These are phyloP conservation scores for Coemansia sp. DNA, from an alignment of 371 early-diverging fungal species.

Conservation along the genomic window DNA sequence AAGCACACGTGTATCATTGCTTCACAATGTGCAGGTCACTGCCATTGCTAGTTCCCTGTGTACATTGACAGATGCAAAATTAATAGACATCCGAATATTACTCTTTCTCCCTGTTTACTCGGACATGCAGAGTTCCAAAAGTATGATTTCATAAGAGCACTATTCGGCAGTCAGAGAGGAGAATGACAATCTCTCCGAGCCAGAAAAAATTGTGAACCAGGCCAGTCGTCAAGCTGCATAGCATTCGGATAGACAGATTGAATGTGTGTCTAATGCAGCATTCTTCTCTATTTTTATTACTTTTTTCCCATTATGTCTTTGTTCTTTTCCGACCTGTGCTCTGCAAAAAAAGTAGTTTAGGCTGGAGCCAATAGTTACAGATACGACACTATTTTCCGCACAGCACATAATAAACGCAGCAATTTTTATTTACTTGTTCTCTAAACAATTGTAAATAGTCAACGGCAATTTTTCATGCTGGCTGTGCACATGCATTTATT, in stretches of 20 bases:
- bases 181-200: neutral
- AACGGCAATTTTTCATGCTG: conserved; percentile 3
- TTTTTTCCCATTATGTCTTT: neutral
- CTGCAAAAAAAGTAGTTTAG: neutral
- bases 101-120: neutral
- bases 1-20: neutral
- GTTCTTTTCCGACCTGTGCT: neutral
- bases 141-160: neutral
- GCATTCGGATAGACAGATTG: neutral
- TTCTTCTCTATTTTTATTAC: neutral
- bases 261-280: neutral
- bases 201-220: neutral
- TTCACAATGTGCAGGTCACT: neutral
- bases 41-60: neutral
- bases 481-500: conserved; percentile 13
- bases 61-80: neutral
- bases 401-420: neutral
- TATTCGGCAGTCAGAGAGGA: neutral
- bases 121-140: neutral
- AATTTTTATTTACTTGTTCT: neutral
- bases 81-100: neutral
- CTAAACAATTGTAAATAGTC: conserved; percentile 11
- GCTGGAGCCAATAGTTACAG: neutral
- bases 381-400: neutral
- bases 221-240: neutral